A percentile compares a stretch with the other conserved stretches of the same genome.
phyloP scores from a whole-genome alignment of 768 basidiomycete species.

The Mycena belliarum region DNA sequence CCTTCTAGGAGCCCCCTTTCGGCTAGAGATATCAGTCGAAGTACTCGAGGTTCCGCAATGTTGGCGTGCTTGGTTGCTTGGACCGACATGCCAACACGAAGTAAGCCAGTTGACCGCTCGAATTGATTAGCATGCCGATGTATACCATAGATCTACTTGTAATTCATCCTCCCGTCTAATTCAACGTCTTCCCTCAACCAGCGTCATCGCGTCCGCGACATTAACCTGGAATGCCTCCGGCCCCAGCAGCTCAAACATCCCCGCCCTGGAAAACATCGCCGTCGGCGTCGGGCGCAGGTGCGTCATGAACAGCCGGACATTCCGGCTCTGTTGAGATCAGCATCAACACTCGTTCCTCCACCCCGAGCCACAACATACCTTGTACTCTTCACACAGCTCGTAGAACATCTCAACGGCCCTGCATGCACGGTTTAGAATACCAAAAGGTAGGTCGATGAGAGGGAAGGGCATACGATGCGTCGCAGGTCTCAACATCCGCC shows the following conservation, averaged over 20 bases:
- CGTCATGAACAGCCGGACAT: slow-evolving; percentile 52
- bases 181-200: slow-evolving; percentile 32
- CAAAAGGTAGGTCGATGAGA: neutral
- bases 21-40: too few relatives aligned
- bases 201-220: slow-evolving; percentile 53
- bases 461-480: slow-evolving; percentile 73
- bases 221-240: slow-evolving; percentile 48
- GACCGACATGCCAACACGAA: too few relatives aligned
- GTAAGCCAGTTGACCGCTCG: too few relatives aligned
- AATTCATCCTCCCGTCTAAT: neutral
- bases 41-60: too few relatives aligned
- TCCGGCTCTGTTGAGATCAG: slow-evolving; percentile 39
- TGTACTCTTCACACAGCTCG: slow-evolving; percentile 78
- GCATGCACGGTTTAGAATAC: slow-evolving; percentile 11
- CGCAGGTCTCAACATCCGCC: slow-evolving; percentile 87
- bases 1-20: too few relatives aligned
- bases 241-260: slow-evolving; percentile 51
- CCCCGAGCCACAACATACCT: slow-evolving; percentile 41
- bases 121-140: too few relatives aligned
- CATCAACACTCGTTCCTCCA: neutral
- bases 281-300: slow-evolving; percentile 44
- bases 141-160: neutral
- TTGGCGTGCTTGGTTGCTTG: too few relatives aligned
- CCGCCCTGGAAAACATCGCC: slow-evolving; percentile 49
- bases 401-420: slow-evolving; percentile 85